Base-by-base conservation (phyloP, 1,284 basidiomycete species). In the Vanrija sp. region DNA sequence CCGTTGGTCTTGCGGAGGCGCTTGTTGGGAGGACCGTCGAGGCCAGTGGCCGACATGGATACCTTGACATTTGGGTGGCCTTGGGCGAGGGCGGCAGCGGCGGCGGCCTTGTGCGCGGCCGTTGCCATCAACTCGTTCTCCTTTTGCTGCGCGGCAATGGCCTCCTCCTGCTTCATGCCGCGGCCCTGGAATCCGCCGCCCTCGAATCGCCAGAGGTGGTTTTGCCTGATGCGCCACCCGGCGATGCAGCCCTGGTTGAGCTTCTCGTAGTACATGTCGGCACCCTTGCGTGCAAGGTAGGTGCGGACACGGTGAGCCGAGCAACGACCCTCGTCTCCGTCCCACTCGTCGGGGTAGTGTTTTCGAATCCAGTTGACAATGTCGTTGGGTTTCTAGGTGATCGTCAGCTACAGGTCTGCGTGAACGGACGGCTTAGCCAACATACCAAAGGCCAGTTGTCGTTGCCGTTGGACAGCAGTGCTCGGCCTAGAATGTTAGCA, bases 241-340 rank as follows among this genome's bases (percentile, higher is more conserved):
- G 71, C 66, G 25, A 75, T 72, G 50, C 66, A 67, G 21, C 71
- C 68, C 53, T 75, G 73, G 52, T 67, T 72, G 51, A 75, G 68
- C 62, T 75, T 75, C 53, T 75, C 73, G 58, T 75, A 75, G 61
- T 75, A 75, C 73, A 75, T 75, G 65, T 75, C 73, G 54, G 73
- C 67, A 46, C 73, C 73, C 54, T 75, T 75, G n/a, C 73, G 66
- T 18, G 73, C 73, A 40, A 75, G 68, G 43, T 75, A 75, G 1
- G 73, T 75, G 46, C 73, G 69, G 15, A 75, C 73, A 42, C 73
- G 71, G 52, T 75, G 73, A 5, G 73, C 69, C 0, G 71, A 73
- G 56, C 73, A 75, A 21, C 73, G 68, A 6, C 73, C 73, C 61
- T 75, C 73, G 61, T 75, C 73, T 6, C 73, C 73, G 52, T 75